Evolutionary conservation across 176 grass and related monocot species (phyloP).

Genomic region (Bothriochloa decipiens): DNA sequence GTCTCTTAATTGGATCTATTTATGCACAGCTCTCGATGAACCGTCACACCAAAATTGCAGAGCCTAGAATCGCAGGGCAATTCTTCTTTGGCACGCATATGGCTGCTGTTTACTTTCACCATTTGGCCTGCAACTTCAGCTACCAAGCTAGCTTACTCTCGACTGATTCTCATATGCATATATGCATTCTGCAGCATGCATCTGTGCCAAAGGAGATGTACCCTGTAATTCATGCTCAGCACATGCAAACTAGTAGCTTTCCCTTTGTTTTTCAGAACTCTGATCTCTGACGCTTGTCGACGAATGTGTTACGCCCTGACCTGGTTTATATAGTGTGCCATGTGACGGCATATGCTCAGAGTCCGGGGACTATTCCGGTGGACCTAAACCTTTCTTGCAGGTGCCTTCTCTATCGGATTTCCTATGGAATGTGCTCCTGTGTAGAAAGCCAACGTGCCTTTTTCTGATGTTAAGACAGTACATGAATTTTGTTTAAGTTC

Average conservation of each 20-base stretch:
- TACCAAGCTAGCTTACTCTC: background rate
- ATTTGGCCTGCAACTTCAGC: constrained; percentile 23
- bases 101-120: background rate
- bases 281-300: background rate
- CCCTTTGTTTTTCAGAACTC: background rate
- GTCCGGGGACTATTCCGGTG: constrained; percentile 34
- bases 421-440: constrained; percentile 40
- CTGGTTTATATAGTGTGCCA: constrained; percentile 43
- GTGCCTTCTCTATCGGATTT: constrained; percentile 9
- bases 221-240: constrained; percentile 55
- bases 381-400: constrained; percentile 17
- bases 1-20: background rate
- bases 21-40: background rate
- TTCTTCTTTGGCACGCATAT: constrained; percentile 67
- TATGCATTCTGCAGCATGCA: constrained; percentile 13
- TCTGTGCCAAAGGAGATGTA: constrained; percentile 58
- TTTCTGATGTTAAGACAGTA: constrained; percentile 28
- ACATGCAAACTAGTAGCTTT: background rate
- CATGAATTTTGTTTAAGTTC: background rate
- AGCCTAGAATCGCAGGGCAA: constrained; percentile 60
- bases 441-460: constrained; percentile 11
- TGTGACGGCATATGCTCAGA: constrained; percentile 47
- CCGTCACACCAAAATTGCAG: background rate
- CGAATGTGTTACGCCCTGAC: constrained; percentile 10
- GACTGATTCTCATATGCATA: background rate